These are phyloP conservation scores for Penicillium silybi DNA, from an alignment of 495 filamentous ascomycete species.

Conservation along the genomic window DNA sequence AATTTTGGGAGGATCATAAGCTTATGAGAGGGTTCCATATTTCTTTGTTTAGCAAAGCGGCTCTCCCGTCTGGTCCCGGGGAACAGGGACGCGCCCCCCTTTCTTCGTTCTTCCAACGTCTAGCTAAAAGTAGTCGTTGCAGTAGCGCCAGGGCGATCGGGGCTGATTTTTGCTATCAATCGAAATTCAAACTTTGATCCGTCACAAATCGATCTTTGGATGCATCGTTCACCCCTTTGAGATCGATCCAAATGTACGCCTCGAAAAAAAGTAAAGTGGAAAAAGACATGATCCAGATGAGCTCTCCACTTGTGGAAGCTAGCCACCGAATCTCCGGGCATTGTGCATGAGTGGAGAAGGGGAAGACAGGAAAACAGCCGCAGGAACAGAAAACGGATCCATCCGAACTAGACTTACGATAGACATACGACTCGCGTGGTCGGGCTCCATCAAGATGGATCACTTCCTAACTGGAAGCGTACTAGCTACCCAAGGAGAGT, in stretches of 20 bases:
- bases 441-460: constrained; percentile 19
- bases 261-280: constrained; percentile 9
- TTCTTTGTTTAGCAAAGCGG: constrained; percentile 30
- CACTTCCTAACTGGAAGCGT: constrained; percentile 4
- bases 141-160: constrained; percentile 12
- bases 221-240: constrained; percentile 8
- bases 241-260: constrained; percentile 4
- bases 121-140: constrained; percentile 17
- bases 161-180: constrained; percentile 11
- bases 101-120: constrained; percentile 23
- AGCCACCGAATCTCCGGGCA: constrained; percentile 26
- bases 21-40: constrained; percentile 8
- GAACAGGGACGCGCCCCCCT: constrained; percentile 30
- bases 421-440: constrained; percentile 23
- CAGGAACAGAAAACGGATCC: constrained; percentile 30
- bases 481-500: neutral
- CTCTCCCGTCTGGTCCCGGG: constrained; percentile 36
- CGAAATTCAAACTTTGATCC: constrained; percentile 13
- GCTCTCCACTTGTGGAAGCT: constrained; percentile 23
- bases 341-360: constrained; percentile 21
- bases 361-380: constrained; percentile 18
- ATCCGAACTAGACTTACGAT: constrained; percentile 18
- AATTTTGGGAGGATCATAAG: constrained; percentile 5
- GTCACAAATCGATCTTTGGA: constrained; percentile 17
- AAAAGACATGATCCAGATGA: constrained; percentile 1